Conservation (phyloP, 805 yeast genomes). For the Candida boleticola region DNA sequence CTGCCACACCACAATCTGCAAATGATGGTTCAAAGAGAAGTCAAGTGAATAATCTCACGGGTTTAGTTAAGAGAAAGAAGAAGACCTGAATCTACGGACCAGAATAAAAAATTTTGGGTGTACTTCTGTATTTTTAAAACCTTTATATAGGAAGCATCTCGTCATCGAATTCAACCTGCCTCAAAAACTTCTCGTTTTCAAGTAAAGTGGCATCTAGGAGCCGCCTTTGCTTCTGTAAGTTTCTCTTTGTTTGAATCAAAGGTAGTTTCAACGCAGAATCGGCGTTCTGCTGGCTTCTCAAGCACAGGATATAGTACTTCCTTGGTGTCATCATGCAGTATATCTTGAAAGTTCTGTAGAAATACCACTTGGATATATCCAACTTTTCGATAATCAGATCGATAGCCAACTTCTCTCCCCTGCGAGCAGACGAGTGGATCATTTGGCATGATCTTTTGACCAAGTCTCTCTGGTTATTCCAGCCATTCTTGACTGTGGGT, state of each 20-base stretch:
- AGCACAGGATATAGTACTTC: not conserved
- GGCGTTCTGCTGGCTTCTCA: not conserved
- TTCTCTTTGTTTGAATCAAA: conserved; percentile 1
- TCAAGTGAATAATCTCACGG: conserved; percentile 23
- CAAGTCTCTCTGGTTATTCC: conserved; percentile 1
- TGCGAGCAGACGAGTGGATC: not conserved
- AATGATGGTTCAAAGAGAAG: too few species aligned
- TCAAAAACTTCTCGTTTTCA: conserved; percentile 1
- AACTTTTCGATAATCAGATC: not conserved
- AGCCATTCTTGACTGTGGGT: not conserved
- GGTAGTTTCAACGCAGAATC: not conserved
- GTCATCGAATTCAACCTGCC: not conserved
- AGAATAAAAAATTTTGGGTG: too few species aligned
- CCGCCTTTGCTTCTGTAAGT: not conserved
- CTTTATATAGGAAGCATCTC: not conserved
- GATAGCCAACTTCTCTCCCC: not conserved
- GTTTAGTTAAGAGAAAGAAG: conserved; percentile 23
- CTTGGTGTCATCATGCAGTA: not conserved
- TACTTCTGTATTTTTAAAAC: too few species aligned
- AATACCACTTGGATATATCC: conserved; percentile 2
- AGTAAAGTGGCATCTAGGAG: not conserved
- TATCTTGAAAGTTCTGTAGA: conserved; percentile 4
- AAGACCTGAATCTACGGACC: too few species aligned
- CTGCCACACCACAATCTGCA: conserved; percentile 5
- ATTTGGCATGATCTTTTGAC: not conserved